Evolutionary conservation across 345 rosid genomes (phyloP).

Genomic region (thale cress (Arabidopsis thaliana)): TAIR10.1 NC_003070.9:5801501-5802000

Average conservation of each 20-base stretch:
- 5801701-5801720: conserved; percentile 69
- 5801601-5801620: neutral
- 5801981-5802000: conserved; percentile 42
- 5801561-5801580: conserved; percentile 9
- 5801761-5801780: conserved; percentile 87
- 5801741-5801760: conserved; percentile 85
- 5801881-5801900: conserved; percentile 79
- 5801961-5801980: conserved; percentile 57
- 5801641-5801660: conserved; percentile 4
- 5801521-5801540: conserved; percentile 71
- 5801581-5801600: conserved; percentile 14
- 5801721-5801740: conserved; percentile 88
- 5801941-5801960: conserved; percentile 63
- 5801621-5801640: neutral
- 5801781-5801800: conserved; percentile 6
- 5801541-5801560: conserved; percentile 74
- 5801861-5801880: conserved; percentile 79
- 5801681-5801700: conserved; percentile 88
- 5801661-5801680: conserved; percentile 71
- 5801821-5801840: conserved; percentile 24
- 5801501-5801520: conserved; percentile 72
- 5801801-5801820: neutral
- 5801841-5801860: conserved; percentile 53
- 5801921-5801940: conserved; percentile 77
- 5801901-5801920: conserved; percentile 75